phyloP scores from a whole-genome alignment of 148 eudicot species.

The Vaccinium vitisidaea region DNA sequence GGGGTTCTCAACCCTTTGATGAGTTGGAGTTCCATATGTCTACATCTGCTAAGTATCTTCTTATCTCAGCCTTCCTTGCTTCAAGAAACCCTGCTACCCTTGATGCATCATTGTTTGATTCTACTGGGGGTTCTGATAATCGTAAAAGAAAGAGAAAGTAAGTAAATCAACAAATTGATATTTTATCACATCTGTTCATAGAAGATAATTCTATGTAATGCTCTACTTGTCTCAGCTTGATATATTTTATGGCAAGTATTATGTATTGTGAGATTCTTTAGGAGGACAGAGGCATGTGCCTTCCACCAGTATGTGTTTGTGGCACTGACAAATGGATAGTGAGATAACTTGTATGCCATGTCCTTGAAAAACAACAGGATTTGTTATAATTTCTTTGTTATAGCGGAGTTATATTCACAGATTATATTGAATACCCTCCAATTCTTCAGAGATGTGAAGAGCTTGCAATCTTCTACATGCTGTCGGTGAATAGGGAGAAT shows the following conservation, averaged over 20 bases:
- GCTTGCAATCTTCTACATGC: neutral
- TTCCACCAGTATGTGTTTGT: neutral
- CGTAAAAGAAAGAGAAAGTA: constrained; percentile 79
- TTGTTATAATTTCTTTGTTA: neutral
- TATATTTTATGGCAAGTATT: neutral
- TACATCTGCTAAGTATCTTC: constrained; percentile 87
- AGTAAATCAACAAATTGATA: constrained; percentile 21
- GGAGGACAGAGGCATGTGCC: neutral
- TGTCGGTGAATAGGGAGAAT: neutral
- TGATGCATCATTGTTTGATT: constrained; percentile 89
- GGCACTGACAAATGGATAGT: neutral
- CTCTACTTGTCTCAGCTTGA: constrained; percentile 9
- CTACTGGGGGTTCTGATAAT: constrained; percentile 79
- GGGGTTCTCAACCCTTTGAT: constrained; percentile 38
- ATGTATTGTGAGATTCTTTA: neutral
- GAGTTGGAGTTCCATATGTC: constrained; percentile 86
- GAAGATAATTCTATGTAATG: neutral
- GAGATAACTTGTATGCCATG: neutral
- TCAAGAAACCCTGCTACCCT: constrained; percentile 98
- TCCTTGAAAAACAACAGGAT: neutral
- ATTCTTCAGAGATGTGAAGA: neutral
- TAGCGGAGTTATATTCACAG: neutral
- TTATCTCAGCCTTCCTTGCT: constrained; percentile 88
- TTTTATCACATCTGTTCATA: neutral
- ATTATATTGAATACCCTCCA: neutral